These are phyloP conservation scores for Multifurca ochricompacta DNA, from an alignment of 768 basidiomycete genomes.

Conservation along the genomic window DNA sequence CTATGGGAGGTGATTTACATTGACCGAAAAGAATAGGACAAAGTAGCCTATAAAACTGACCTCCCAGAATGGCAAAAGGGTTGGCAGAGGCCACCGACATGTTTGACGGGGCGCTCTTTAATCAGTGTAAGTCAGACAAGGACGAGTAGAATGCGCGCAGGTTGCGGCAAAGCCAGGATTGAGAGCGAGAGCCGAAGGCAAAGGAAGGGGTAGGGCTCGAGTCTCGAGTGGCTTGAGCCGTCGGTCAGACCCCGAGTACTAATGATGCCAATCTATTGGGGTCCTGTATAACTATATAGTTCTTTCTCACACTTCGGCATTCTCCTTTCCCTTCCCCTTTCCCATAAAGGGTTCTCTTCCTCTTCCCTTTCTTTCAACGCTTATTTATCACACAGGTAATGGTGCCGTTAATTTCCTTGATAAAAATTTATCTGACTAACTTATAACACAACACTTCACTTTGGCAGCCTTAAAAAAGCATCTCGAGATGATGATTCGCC, in stretches of 20 bases:
- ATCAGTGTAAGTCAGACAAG: conserved; percentile 20
- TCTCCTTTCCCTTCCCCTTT: background rate
- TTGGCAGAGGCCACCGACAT: conserved; percentile 92
- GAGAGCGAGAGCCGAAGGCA: no score
- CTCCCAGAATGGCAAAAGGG: conserved; percentile 77
- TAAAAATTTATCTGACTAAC: background rate
- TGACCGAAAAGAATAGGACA: background rate
- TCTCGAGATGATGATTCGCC: conserved; percentile 79
- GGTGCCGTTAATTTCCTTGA: conserved; percentile 22
- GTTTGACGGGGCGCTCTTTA: conserved; percentile 56
- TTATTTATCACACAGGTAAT: conserved; percentile 57
- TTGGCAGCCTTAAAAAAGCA: conserved; percentile 75
- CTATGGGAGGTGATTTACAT: conserved; percentile 25
- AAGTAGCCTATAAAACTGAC: conserved; percentile 40
- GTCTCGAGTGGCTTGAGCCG: no score
- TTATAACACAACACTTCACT: conserved; percentile 19
- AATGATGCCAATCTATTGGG: no score
- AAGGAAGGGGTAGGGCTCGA: no score
- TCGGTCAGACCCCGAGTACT: conserved; percentile 3
- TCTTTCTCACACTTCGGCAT: conserved; percentile 22
- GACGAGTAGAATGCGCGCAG: background rate
- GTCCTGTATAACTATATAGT: conserved; percentile 29
- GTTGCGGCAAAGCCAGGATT: background rate
- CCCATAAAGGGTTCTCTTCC: conserved; percentile 20
- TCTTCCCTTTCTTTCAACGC: conserved; percentile 36